phyloP scores from a whole-genome alignment of 352 stramenopile species.

The Globisporangium canariense region DNA sequence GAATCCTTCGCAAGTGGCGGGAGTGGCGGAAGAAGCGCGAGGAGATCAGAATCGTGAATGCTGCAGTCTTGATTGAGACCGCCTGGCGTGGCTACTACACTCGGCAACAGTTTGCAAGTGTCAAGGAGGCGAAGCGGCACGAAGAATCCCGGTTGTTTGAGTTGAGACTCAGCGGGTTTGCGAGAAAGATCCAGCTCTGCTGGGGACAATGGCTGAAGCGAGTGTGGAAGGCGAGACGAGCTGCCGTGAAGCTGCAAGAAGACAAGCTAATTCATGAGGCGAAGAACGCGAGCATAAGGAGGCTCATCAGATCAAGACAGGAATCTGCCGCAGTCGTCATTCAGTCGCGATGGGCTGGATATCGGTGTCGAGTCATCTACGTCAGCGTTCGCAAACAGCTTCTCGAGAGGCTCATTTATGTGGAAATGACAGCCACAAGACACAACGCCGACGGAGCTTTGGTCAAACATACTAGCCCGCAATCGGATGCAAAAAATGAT shows the following conservation, averaged over 20 bases:
- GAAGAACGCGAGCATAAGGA: constrained; percentile 18
- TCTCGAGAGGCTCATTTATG: not conserved
- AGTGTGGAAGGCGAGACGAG: constrained; percentile 25
- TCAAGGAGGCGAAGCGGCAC: constrained; percentile 4
- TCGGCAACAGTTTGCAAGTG: constrained; percentile 4
- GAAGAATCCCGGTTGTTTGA: constrained; percentile 8
- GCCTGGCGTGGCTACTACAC: constrained; percentile 14
- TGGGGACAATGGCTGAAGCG: constrained; percentile 30
- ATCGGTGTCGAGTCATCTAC: constrained; percentile 13
- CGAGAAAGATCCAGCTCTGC: constrained; percentile 19
- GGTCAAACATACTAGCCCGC: not conserved
- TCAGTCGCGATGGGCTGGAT: constrained; percentile 10
- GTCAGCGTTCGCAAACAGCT: constrained; percentile 2
- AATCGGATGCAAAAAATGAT: not conserved
- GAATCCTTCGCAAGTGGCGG: constrained; percentile 14
- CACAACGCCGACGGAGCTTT: not conserved
- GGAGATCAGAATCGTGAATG: constrained; percentile 1
- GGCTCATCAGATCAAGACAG: not conserved
- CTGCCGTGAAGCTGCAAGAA: constrained; percentile 29
- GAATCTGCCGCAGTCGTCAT: constrained; percentile 13
- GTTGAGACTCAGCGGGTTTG: constrained; percentile 9
- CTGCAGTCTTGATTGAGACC: constrained; percentile 15
- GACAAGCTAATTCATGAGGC: constrained; percentile 27
- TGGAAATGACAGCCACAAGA: not conserved
- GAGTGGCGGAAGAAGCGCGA: constrained; percentile 7